Percentiles rank a stretch among this genome's conserved stretches.
Evolutionary conservation across 768 basidiomycete genomes (phyloP).

Genomic region (Dentipellis sp.): DNA sequence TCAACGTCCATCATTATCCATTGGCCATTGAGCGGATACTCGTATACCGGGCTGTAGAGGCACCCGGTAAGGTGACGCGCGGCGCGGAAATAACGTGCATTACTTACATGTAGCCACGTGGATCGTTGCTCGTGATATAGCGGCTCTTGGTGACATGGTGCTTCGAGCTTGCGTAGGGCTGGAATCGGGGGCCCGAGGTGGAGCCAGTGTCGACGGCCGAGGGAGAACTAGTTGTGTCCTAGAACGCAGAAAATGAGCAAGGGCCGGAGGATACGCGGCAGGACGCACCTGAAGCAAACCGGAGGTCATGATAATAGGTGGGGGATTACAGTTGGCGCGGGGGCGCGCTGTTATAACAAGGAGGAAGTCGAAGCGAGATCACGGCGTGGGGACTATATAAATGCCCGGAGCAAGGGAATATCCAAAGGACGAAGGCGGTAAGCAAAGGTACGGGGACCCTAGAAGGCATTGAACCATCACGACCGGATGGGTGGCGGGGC

Average conservation of each 20-base stretch:
- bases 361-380: constrained; percentile 5
- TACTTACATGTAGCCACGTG: constrained; percentile 78
- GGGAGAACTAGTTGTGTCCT: constrained; percentile 26
- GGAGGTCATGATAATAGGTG: constrained; percentile 22
- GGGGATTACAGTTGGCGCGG: constrained; percentile 16
- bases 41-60: constrained; percentile 62
- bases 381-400: constrained; percentile 13
- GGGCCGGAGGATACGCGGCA: not conserved
- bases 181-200: constrained; percentile 31
- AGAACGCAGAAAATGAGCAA: not conserved
- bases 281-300: constrained; percentile 21
- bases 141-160: constrained; percentile 81
- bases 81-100: not conserved
- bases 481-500: not conserved
- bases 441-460: constrained; percentile 1
- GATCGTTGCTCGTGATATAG: constrained; percentile 87
- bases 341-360: constrained; percentile 7
- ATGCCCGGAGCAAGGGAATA: constrained; percentile 11
- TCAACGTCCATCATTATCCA: constrained; percentile 97
- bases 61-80: constrained; percentile 3
- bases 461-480: not conserved
- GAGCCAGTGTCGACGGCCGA: constrained; percentile 13
- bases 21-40: constrained; percentile 82
- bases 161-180: constrained; percentile 65
- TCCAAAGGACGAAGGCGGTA: not conserved